A percentile compares a stretch with the other conserved stretches of the same genome.
These are phyloP conservation scores for Trichosporon coremiiforme DNA, from an alignment of 1,284 basidiomycete genomes.

Conservation along the genomic window DNA sequence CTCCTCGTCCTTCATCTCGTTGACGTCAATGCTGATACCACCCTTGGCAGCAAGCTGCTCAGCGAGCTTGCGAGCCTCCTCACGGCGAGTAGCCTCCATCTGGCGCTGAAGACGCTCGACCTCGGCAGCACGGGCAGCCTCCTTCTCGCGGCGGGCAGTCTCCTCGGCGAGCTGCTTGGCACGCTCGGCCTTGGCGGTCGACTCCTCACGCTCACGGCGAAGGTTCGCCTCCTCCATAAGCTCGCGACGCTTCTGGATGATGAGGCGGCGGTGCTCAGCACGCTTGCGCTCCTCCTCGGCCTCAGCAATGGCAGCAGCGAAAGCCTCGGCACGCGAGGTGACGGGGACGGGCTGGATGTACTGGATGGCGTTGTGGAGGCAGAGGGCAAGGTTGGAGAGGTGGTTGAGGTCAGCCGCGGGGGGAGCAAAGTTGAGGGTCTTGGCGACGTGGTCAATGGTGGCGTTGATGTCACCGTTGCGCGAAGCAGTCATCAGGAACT, in stretches of 20 bases:
- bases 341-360: slow-evolving; percentile 57
- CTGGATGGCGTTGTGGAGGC: slow-evolving; percentile 70
- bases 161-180: slow-evolving; percentile 73
- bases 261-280: slow-evolving; percentile 71
- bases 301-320: slow-evolving; percentile 55
- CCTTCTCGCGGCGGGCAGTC: slow-evolving; percentile 66
- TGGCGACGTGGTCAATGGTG: slow-evolving; percentile 84
- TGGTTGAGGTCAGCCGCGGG: slow-evolving; percentile 58
- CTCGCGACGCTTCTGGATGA: slow-evolving; percentile 85
- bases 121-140: slow-evolving; percentile 73
- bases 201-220: slow-evolving; percentile 88
- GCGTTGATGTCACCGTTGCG: slow-evolving; percentile 85
- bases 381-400: slow-evolving; percentile 71
- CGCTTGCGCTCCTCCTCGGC: slow-evolving; percentile 71
- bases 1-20: slow-evolving; percentile 76
- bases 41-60: slow-evolving; percentile 82
- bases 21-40: slow-evolving; percentile 79
- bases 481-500: slow-evolving; percentile 90
- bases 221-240: slow-evolving; percentile 81
- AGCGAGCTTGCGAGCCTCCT: slow-evolving; percentile 88
- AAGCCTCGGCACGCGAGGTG: slow-evolving; percentile 52
- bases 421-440: slow-evolving; percentile 74
- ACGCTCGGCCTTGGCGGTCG: slow-evolving; percentile 75
- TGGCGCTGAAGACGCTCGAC: slow-evolving; percentile 76
- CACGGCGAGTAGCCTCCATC: slow-evolving; percentile 76